These are phyloP conservation scores for Eutrema salsugineum DNA, from an alignment of 441 rosid species.

Conservation along the genomic window DNA sequence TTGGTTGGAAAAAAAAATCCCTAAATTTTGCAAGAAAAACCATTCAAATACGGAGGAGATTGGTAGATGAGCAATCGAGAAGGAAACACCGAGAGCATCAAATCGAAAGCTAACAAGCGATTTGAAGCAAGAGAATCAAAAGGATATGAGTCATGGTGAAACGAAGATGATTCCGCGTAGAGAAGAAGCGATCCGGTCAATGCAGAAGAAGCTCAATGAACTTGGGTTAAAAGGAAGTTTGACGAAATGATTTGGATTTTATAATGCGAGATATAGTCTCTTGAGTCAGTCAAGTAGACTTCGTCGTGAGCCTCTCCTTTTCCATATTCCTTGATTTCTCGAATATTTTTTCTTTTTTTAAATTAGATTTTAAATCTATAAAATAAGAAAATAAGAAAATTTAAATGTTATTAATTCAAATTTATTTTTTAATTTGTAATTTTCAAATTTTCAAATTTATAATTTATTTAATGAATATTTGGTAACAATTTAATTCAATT, in stretches of 20 bases:
- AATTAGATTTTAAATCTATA: too few species aligned
- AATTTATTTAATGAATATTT: too few species aligned
- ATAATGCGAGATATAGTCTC: background rate
- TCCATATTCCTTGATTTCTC: background rate
- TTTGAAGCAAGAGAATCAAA: background rate
- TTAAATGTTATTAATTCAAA: too few species aligned
- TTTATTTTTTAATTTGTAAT: too few species aligned
- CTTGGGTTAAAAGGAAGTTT: background rate
- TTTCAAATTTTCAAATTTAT: too few species aligned
- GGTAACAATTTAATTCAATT: too few species aligned
- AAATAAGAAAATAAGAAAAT: too few species aligned
- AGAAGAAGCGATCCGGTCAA: constrained; percentile 20
- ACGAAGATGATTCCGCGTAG: constrained; percentile 1
- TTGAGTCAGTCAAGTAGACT: constrained; percentile 1
- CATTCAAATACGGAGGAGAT: background rate
- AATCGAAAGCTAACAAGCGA: background rate
- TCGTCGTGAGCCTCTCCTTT: constrained; percentile 21
- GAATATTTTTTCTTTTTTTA: background rate
- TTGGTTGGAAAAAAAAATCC: too few species aligned
- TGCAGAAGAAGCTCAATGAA: constrained; percentile 3
- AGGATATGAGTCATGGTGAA: constrained; percentile 36
- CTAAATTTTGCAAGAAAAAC: background rate
- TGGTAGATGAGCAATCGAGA: background rate
- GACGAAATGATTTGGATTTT: constrained; percentile 1
- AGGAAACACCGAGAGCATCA: background rate